Conservation (phyloP, 495 filamentous ascomycete genomes). For the Parachaetomium inaequale region DNA sequence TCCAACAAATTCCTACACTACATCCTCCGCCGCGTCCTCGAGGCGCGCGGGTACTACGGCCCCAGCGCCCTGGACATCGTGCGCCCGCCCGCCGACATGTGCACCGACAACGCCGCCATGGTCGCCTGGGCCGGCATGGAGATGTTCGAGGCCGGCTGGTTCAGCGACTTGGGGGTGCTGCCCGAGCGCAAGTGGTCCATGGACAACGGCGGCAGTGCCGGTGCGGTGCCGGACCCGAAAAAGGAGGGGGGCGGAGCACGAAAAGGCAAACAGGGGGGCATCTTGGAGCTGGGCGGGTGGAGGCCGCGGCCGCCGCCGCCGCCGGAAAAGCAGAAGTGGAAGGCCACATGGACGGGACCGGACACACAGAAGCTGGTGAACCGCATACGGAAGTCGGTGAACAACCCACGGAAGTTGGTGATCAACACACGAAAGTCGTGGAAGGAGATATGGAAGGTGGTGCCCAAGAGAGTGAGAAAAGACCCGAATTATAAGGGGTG, state of each 20-base stretch:
- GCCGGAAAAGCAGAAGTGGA: neutral
- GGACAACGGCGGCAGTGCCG: conserved; percentile 47
- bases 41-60: conserved; percentile 59
- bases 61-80: conserved; percentile 54
- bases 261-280: neutral
- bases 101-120: conserved; percentile 98
- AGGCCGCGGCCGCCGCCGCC: neutral
- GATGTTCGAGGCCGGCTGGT: conserved; percentile 81
- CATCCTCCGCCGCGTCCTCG: conserved; percentile 60
- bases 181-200: conserved; percentile 75
- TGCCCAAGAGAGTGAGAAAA: too few species aligned
- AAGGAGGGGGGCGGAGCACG: neutral
- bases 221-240: conserved; percentile 28
- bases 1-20: conserved; percentile 71
- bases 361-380: too few species aligned
- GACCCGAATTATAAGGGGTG: too few species aligned
- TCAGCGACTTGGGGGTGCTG: conserved; percentile 54
- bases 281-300: neutral
- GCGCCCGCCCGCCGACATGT: conserved; percentile 70
- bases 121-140: conserved; percentile 91
- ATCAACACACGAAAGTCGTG: too few species aligned
- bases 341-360: neutral
- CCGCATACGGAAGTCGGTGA: too few species aligned
- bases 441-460: too few species aligned
- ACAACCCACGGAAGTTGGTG: too few species aligned